These are phyloP conservation scores for Sanghuangporus sanghuang DNA, from an alignment of 1,284 basidiomycete species.

Conservation along the genomic window DNA sequence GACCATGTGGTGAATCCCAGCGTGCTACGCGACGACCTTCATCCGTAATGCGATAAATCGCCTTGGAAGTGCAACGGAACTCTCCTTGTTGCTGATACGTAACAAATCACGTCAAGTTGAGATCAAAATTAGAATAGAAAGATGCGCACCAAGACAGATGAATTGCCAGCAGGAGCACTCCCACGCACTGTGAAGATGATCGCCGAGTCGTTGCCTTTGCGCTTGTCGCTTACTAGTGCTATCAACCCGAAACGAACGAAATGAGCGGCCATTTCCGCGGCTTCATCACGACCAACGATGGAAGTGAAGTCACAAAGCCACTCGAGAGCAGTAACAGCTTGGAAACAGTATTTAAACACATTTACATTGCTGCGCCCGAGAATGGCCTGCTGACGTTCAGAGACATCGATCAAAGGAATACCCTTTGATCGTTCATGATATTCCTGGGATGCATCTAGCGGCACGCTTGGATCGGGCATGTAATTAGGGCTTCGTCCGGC, in stretches of 20 bases:
- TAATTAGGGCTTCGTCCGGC: conserved; percentile 85
- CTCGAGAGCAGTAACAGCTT: conserved; percentile 83
- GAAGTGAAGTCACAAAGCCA: conserved; percentile 99
- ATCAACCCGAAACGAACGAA: conserved; percentile 96
- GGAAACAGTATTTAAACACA: conserved; percentile 77
- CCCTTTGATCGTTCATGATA: conserved; percentile 79
- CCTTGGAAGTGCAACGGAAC: conserved; percentile 92
- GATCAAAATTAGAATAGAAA: conserved; percentile 10
- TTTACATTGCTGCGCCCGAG: conserved; percentile 40
- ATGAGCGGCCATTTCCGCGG: conserved; percentile 94
- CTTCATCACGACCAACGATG: conserved; percentile 93
- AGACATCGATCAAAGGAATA: conserved; percentile 63
- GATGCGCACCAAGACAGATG: conserved; percentile 61
- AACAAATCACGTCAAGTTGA: conserved; percentile 17
- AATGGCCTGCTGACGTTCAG: conserved; percentile 54
- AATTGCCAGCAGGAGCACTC: conserved; percentile 62
- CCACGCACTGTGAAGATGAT: conserved; percentile 88
- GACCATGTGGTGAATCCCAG: conserved; percentile 53
- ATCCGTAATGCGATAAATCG: conserved; percentile 91
- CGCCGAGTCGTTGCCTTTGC: conserved; percentile 83
- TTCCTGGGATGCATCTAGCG: conserved; percentile 63
- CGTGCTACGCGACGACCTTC: conserved; percentile 82
- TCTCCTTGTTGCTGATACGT: conserved; percentile 75
- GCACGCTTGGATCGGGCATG: conserved; percentile 39
- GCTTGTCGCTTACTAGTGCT: conserved; percentile 79